phyloP scores from a whole-genome alignment of 768 basidiomycete genomes.

The Dioszegia hungarica region DNA sequence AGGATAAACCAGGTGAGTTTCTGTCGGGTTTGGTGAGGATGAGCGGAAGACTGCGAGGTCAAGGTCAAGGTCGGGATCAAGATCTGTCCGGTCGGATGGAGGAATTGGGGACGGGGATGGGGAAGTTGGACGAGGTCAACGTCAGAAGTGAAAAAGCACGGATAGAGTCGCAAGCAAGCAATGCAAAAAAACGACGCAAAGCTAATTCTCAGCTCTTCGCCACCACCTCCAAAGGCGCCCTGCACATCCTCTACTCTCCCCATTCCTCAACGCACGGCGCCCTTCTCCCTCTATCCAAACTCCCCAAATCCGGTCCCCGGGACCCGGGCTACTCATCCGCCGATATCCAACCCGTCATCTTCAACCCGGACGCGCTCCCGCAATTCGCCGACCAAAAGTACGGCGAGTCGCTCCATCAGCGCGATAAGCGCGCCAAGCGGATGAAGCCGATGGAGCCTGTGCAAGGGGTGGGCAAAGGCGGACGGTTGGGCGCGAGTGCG shows the following conservation, averaged over 20 bases:
- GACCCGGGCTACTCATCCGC: conserved; percentile 73
- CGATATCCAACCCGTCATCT: conserved; percentile 75
- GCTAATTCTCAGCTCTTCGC: conserved; percentile 65
- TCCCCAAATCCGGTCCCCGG: conserved; percentile 70
- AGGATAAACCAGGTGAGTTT: conserved; percentile 88
- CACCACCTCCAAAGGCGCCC: conserved; percentile 78
- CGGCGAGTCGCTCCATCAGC: conserved; percentile 65
- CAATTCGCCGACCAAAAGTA: conserved; percentile 85
- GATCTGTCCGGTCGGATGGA: no score
- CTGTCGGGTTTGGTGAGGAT: not conserved
- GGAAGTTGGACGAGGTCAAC: no score
- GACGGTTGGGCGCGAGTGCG: conserved; percentile 91
- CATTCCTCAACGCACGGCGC: conserved; percentile 83
- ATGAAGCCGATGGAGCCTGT: conserved; percentile 87
- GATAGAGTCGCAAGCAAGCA: no score
- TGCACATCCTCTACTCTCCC: conserved; percentile 89
- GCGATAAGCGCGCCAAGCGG: conserved; percentile 89
- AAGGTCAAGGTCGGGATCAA: not conserved
- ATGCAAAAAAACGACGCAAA: no score
- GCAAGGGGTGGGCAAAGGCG: conserved; percentile 85
- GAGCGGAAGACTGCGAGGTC: not conserved
- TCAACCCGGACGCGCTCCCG: conserved; percentile 85
- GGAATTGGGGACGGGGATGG: not conserved
- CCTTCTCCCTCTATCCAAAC: conserved; percentile 79
- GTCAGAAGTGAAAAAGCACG: no score